Percentiles rank a stretch among this genome's conserved stretches.
Conservation (phyloP, 73 alveolate genomes). For the Paramecium pentaurelia region DNA sequence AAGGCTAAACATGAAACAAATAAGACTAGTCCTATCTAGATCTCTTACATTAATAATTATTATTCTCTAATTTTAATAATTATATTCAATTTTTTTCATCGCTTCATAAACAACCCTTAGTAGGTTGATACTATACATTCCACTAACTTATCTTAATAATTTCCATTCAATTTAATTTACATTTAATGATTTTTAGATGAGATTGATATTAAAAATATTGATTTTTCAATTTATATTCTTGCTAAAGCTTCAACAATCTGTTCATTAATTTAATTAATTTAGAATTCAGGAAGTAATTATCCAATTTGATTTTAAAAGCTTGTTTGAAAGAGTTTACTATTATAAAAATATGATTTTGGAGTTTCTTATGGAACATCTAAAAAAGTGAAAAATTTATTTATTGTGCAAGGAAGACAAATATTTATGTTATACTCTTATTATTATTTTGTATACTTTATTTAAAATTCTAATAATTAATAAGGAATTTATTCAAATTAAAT, state of each 20-base stretch:
- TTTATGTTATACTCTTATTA: not conserved
- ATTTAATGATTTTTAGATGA: not conserved
- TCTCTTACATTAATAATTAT: not conserved
- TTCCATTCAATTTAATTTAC: not conserved
- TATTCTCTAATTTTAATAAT: not conserved
- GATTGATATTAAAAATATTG: not conserved
- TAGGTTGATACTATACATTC: slow-evolving; percentile 21
- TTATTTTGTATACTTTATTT: not conserved
- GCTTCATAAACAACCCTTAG: not conserved
- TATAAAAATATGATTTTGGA: not conserved
- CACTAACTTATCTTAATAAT: not conserved
- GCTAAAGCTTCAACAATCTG: not conserved
- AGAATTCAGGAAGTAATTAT: not conserved
- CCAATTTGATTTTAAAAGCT: not conserved
- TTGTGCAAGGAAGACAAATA: not conserved
- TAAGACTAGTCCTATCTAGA: not conserved
- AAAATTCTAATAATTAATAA: not conserved
- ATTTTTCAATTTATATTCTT: not conserved
- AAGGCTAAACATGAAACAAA: not conserved
- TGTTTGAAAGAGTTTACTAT: not conserved
- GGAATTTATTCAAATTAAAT: not conserved
- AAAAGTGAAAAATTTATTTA: not conserved
- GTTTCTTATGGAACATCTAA: not conserved
- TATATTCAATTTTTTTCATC: not conserved
- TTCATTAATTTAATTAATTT: not conserved